These are phyloP conservation scores for Ogataea ganodermae DNA, from an alignment of 805 yeast genomes.

Conservation along the genomic window DNA sequence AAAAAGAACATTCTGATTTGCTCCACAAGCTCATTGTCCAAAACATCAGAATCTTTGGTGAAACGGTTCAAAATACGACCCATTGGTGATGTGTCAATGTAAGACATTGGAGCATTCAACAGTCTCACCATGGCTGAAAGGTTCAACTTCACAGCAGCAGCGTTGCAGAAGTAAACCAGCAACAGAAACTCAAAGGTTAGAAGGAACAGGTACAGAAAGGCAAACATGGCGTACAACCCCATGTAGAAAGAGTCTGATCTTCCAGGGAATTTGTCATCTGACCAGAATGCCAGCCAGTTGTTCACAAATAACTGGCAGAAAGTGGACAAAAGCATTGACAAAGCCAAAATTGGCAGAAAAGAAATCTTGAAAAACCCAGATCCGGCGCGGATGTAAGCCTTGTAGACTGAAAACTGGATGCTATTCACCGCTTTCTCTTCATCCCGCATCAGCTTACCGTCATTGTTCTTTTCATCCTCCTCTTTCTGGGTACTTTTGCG, in stretches of 20 bases:
- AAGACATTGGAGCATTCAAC: constrained; percentile 79
- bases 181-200: constrained; percentile 47
- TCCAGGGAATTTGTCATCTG: constrained; percentile 47
- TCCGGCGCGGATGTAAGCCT: constrained; percentile 53
- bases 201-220: constrained; percentile 49
- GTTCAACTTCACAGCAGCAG: constrained; percentile 59
- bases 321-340: constrained; percentile 38
- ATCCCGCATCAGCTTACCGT: constrained; percentile 34
- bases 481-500: constrained; percentile 34
- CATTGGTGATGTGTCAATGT: constrained; percentile 83
- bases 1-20: constrained; percentile 63
- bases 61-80: constrained; percentile 84
- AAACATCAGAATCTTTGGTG: constrained; percentile 81
- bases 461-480: constrained; percentile 43
- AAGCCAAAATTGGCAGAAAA: constrained; percentile 23
- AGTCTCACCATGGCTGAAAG: constrained; percentile 59
- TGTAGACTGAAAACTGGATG: constrained; percentile 49
- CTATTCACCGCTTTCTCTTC: constrained; percentile 37
- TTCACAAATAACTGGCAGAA: constrained; percentile 60
- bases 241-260: constrained; percentile 58
- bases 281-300: constrained; percentile 86
- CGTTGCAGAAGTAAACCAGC: constrained; percentile 52
- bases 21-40: constrained; percentile 79
- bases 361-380: constrained; percentile 53
- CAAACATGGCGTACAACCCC: constrained; percentile 68